Percentiles rank a stretch among this genome's conserved stretches.
Conservation (phyloP, 1,139 yeast species). For the Lizanozyma gosingica region DNA sequence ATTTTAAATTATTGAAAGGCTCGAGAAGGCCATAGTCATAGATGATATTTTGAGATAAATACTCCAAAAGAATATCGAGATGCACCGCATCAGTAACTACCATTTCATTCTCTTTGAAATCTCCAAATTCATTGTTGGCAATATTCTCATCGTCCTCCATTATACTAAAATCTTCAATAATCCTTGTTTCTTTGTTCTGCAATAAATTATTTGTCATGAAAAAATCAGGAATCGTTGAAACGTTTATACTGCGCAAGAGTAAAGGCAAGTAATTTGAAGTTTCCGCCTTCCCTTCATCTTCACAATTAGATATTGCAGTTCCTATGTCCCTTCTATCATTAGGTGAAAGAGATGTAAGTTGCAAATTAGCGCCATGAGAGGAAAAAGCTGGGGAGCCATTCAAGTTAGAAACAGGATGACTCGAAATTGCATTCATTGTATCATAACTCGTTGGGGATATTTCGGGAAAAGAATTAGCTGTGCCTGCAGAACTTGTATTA, state of each 20-base stretch:
- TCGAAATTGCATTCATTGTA: constrained; percentile 5
- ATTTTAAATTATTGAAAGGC: constrained; percentile 1
- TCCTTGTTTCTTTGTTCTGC: neutral
- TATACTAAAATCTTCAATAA: neutral
- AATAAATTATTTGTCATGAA: constrained; percentile 12
- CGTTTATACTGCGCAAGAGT: constrained; percentile 51
- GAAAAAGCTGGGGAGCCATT: neutral
- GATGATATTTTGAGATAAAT: neutral
- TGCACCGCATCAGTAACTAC: constrained; percentile 10
- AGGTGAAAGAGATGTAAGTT: neutral
- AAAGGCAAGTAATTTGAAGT: constrained; percentile 55
- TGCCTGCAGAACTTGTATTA: neutral
- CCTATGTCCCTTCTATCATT: neutral
- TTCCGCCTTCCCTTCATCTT: constrained; percentile 12
- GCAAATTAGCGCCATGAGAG: neutral
- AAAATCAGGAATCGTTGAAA: constrained; percentile 51
- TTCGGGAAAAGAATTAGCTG: neutral
- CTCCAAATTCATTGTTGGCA: constrained; percentile 25
- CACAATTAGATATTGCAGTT: neutral
- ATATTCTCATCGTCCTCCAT: constrained; percentile 30
- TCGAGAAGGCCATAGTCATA: neutral
- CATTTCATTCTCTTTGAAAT: constrained; percentile 23
- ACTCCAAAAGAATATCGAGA: neutral
- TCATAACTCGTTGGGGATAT: constrained; percentile 2
- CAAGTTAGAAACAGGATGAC: neutral